Evolutionary conservation across 2,329 filamentous ascomycete species (phyloP).

Genomic region (Talaromyces verruculosus): DNA sequence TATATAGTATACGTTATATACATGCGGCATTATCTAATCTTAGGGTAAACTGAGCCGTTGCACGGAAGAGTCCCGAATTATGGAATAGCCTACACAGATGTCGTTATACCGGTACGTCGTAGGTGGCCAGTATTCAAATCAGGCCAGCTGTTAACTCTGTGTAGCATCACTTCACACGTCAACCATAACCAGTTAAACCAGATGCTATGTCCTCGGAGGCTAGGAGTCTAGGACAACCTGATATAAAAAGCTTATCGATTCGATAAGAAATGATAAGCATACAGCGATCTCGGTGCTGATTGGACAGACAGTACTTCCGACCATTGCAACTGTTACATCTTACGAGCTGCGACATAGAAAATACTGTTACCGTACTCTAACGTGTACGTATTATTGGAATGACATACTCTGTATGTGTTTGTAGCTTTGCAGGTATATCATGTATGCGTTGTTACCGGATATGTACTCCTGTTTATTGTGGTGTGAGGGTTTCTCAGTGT

Average conservation of each 20-base stretch:
- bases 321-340: constrained; percentile 23
- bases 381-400: background rate
- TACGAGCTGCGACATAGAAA: background rate
- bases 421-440: background rate
- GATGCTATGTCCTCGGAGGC: background rate
- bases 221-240: too few species aligned
- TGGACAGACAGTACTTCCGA: background rate
- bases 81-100: background rate
- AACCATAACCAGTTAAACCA: background rate
- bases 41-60: background rate
- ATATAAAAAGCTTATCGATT: background rate
- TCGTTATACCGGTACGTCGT: background rate
- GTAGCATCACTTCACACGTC: background rate
- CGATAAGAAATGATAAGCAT: constrained; percentile 6
- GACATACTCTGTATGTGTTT: background rate
- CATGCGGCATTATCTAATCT: background rate
- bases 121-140: background rate
- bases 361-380: background rate
- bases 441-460: background rate
- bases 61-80: background rate
- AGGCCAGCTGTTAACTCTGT: background rate
- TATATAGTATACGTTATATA: too few species aligned
- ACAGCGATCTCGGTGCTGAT: background rate
- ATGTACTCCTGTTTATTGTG: background rate
- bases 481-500: background rate